These are phyloP conservation scores for Xylariaceae sp. DNA, from an alignment of 2,329 filamentous ascomycete genomes.

Conservation along the genomic window DNA sequence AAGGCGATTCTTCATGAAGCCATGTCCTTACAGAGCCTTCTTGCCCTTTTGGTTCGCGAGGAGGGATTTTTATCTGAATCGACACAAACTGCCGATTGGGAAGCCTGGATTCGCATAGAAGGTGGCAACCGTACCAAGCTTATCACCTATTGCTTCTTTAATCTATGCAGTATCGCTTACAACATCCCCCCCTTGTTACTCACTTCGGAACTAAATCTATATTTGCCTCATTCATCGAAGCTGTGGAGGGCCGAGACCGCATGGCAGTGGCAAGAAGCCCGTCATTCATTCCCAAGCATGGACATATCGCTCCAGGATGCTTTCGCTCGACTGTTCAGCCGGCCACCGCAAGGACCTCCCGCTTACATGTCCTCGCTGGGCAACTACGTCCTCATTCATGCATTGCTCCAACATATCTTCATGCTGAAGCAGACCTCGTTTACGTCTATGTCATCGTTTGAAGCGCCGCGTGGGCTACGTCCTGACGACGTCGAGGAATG, in stretches of 20 bases:
- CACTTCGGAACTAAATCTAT: conserved; percentile 56
- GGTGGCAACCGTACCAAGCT: conserved; percentile 55
- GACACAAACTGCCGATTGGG: conserved; percentile 52
- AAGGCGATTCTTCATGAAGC: conserved; percentile 58
- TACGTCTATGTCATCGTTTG: conserved; percentile 45
- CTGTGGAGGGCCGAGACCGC: conserved; percentile 55
- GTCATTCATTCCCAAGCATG: conserved; percentile 46
- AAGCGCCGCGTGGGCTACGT: conserved; percentile 47
- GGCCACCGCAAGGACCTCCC: conserved; percentile 46
- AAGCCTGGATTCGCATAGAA: conserved; percentile 56
- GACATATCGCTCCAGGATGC: conserved; percentile 56
- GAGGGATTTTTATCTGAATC: conserved; percentile 51
- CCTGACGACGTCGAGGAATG: conserved; percentile 55
- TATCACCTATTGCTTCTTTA: conserved; percentile 59
- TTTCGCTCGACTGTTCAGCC: conserved; percentile 51
- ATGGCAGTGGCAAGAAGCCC: conserved; percentile 58
- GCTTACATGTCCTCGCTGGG: conserved; percentile 56
- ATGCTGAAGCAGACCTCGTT: conserved; percentile 61
- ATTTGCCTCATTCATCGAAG: conserved; percentile 50
- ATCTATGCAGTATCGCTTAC: conserved; percentile 59
- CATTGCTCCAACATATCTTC: conserved; percentile 68
- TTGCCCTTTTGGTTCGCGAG: conserved; percentile 56
- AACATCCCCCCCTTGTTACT: conserved; percentile 55
- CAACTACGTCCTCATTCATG: conserved; percentile 69
- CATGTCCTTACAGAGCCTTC: conserved; percentile 54